A percentile compares a stretch with the other conserved stretches of the same genome.
These are phyloP conservation scores for Myriosclerotinia duriaeana DNA, from an alignment of 2,329 filamentous ascomycete species.

Conservation along the genomic window DNA sequence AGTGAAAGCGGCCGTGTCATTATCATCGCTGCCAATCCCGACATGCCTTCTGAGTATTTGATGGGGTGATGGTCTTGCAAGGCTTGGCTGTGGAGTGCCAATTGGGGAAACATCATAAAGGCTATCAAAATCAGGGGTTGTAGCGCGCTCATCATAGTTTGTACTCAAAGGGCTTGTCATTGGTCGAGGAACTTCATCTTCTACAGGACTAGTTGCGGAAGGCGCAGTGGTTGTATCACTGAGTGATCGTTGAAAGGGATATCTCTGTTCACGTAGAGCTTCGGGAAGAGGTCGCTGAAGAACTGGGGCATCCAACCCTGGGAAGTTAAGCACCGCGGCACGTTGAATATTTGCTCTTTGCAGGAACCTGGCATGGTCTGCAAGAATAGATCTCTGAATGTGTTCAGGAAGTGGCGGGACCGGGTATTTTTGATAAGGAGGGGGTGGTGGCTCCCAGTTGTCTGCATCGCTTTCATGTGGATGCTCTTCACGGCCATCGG, in stretches of 20 bases:
- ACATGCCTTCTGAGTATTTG: slow-evolving; percentile 34
- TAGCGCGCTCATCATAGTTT: slow-evolving; percentile 15
- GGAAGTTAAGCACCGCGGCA: slow-evolving; percentile 32
- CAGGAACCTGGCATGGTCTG: slow-evolving; percentile 35
- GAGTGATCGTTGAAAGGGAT: slow-evolving; percentile 41
- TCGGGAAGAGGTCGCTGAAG: slow-evolving; percentile 34
- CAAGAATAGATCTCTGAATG: slow-evolving; percentile 40
- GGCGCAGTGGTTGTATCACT: slow-evolving; percentile 43
- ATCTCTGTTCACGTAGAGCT: slow-evolving; percentile 32
- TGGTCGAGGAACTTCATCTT: slow-evolving; percentile 38
- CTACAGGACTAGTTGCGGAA: slow-evolving; percentile 30
- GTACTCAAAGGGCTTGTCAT: slow-evolving; percentile 39
- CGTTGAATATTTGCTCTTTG: slow-evolving; percentile 37
- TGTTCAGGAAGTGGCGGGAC: slow-evolving; percentile 41
- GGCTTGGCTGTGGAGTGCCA: slow-evolving; percentile 34
- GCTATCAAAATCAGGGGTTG: slow-evolving; percentile 35
- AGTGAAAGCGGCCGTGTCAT: slow-evolving; percentile 11
- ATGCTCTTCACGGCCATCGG: slow-evolving; percentile 68
- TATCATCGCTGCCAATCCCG: slow-evolving; percentile 26
- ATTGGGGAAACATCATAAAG: slow-evolving; percentile 42
- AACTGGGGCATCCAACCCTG: slow-evolving; percentile 30
- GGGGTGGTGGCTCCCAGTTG: slow-evolving; percentile 84
- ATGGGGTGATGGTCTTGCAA: slow-evolving; percentile 22
- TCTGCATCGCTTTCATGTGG: slow-evolving; percentile 86
- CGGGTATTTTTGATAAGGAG: slow-evolving; percentile 70